Evolutionary conservation across 805 yeast genomes (phyloP).

Genomic region (Myxozyma neotropica): DNA sequence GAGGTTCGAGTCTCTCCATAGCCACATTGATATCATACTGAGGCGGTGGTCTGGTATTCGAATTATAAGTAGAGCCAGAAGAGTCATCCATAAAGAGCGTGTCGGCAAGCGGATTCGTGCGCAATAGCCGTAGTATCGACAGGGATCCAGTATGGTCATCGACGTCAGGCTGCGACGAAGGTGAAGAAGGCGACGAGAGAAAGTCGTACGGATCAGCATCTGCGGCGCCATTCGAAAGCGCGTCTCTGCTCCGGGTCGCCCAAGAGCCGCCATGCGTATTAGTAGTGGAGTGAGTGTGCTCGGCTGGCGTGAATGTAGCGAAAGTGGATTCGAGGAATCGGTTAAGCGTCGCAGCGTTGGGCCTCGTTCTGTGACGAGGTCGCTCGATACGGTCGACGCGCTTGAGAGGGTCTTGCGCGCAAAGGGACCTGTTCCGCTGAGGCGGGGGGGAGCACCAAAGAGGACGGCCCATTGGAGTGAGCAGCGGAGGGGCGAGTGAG

Average conservation of each 20-base stretch:
- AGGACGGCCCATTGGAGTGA: conserved; percentile 13
- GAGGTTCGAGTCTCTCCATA: background rate
- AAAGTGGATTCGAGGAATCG: background rate
- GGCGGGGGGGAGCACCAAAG: conserved; percentile 14
- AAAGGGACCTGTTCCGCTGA: background rate
- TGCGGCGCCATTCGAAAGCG: background rate
- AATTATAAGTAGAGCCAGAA: no score
- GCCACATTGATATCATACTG: background rate
- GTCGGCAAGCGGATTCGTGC: background rate
- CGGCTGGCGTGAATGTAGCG: background rate
- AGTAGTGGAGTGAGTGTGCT: background rate
- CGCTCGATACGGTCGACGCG: conserved; percentile 3
- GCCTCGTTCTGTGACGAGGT: background rate
- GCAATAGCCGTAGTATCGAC: background rate
- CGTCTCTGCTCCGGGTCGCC: background rate
- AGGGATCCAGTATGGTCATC: background rate
- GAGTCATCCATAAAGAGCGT: background rate
- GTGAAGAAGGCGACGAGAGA: background rate
- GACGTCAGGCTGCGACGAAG: background rate
- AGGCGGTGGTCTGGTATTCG: background rate
- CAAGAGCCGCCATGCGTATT: background rate
- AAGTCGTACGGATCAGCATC: conserved; percentile 7
- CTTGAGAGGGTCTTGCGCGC: conserved; percentile 1
- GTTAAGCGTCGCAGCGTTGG: background rate
- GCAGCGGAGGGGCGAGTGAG: background rate